Evolutionary conservation across 2,329 filamentous ascomycete species (phyloP).

Genomic region (Alternaria solani): DNA sequence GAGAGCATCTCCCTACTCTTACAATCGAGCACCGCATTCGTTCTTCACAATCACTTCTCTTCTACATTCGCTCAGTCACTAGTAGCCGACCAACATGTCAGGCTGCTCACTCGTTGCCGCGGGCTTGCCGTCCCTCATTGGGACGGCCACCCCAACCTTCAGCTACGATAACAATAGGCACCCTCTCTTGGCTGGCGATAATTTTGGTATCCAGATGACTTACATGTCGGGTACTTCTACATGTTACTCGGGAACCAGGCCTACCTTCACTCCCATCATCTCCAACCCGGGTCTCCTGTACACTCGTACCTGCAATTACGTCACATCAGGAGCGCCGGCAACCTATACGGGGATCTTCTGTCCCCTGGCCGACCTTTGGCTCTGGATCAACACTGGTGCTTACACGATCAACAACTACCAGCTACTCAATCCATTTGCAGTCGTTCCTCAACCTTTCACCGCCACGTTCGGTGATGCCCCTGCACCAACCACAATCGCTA

Average conservation of each 20-base stretch:
- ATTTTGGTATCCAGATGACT: conserved; percentile 21
- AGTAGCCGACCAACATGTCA: conserved; percentile 11
- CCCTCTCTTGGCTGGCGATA: neutral
- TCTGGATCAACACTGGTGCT: conserved; percentile 12
- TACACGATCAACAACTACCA: conserved; percentile 14
- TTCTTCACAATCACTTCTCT: neutral
- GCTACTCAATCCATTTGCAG: neutral
- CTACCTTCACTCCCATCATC: conserved; percentile 21
- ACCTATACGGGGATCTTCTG: conserved; percentile 14
- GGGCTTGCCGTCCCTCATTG: conserved; percentile 14
- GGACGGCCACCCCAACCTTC: conserved; percentile 19
- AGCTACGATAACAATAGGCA: conserved; percentile 13
- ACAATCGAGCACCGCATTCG: neutral
- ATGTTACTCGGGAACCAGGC: conserved; percentile 14
- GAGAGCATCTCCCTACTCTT: neutral
- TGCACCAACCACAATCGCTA: neutral
- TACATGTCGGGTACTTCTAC: conserved; percentile 22
- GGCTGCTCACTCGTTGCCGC: conserved; percentile 23
- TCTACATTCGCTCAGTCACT: neutral
- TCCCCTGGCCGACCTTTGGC: neutral
- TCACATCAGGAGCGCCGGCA: neutral
- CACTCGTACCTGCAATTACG: conserved; percentile 15
- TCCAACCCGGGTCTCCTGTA: conserved; percentile 12
- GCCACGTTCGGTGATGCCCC: conserved; percentile 17
- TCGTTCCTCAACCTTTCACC: conserved; percentile 3